Conservation (phyloP, 2,329 filamentous ascomycete species). For the Rhynchosporium agropyri region DNA sequence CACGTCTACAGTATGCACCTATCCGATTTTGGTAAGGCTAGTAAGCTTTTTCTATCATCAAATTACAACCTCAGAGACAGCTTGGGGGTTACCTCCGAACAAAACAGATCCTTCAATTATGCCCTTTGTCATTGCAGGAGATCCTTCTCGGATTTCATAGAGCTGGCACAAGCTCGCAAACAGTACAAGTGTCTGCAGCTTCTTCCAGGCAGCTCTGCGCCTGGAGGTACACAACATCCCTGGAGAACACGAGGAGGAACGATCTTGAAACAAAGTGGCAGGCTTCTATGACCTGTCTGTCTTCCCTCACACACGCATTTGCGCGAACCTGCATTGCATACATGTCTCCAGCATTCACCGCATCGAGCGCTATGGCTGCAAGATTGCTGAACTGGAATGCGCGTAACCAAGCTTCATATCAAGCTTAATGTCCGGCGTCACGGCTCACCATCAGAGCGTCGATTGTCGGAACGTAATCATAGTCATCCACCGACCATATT, state of each 20-base stretch:
- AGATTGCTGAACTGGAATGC: not conserved
- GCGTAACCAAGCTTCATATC: slow-evolving; percentile 6
- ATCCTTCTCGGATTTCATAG: too few relatives aligned
- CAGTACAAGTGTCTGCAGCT: slow-evolving; percentile 17
- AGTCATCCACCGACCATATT: slow-evolving; percentile 8
- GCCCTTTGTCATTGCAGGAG: slow-evolving; percentile 6
- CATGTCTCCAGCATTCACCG: slow-evolving; percentile 8
- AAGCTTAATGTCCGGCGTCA: not conserved
- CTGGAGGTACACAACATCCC: slow-evolving; percentile 11
- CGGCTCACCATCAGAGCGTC: not conserved
- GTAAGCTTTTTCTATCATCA: too few relatives aligned
- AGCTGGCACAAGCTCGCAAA: not conserved
- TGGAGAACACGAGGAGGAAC: slow-evolving; percentile 12
- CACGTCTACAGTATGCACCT: not conserved
- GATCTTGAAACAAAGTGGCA: slow-evolving; percentile 15
- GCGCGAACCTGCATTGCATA: slow-evolving; percentile 27
- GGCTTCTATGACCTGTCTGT: not conserved
- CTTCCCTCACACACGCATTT: slow-evolving; percentile 13
- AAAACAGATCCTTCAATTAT: not conserved
- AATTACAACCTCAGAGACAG: too few relatives aligned
- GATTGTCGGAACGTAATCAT: slow-evolving; percentile 1
- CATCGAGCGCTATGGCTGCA: slow-evolving; percentile 9
- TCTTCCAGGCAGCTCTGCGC: slow-evolving; percentile 16
- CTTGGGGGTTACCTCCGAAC: too few relatives aligned
- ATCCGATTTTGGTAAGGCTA: not conserved